These are phyloP conservation scores for Meyerozyma guilliermondii DNA, from an alignment of 1,139 yeast genomes.

Conservation along the genomic window DNA sequence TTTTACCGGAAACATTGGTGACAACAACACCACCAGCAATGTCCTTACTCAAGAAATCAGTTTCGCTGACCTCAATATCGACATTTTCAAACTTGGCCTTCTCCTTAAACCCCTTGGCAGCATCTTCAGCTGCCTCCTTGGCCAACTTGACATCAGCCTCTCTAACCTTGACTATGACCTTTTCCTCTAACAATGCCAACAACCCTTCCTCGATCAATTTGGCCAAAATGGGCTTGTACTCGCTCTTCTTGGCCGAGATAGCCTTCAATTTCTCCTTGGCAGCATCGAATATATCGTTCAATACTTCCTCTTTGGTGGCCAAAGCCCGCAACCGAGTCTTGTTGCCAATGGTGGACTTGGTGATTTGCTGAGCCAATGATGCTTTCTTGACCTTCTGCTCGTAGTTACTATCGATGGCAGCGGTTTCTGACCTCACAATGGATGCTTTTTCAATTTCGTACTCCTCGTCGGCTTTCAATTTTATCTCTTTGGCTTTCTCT, in stretches of 20 bases:
- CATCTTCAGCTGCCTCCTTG: slow-evolving; percentile 56
- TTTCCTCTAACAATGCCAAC: slow-evolving; percentile 66
- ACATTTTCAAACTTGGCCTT: slow-evolving; percentile 46
- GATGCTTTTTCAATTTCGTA: slow-evolving; percentile 96
- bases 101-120: slow-evolving; percentile 59
- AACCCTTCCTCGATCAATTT: slow-evolving; percentile 84
- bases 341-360: slow-evolving; percentile 92
- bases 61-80: slow-evolving; percentile 50
- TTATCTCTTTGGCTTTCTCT: slow-evolving; percentile 96
- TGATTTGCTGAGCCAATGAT: slow-evolving; percentile 87
- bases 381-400: slow-evolving; percentile 89
- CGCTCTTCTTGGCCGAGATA: slow-evolving; percentile 40
- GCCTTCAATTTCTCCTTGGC: slow-evolving; percentile 61
- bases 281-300: slow-evolving; percentile 67
- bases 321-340: slow-evolving; percentile 89
- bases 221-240: slow-evolving; percentile 65
- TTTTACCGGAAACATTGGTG: slow-evolving; percentile 68
- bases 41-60: slow-evolving; percentile 51
- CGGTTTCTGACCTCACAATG: slow-evolving; percentile 86
- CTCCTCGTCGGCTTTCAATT: slow-evolving; percentile 95
- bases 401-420: slow-evolving; percentile 77
- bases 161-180: slow-evolving; percentile 61
- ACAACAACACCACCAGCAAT: slow-evolving; percentile 84
- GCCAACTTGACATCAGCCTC: slow-evolving; percentile 64
- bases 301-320: slow-evolving; percentile 77